Conservation (phyloP, 306 rosid species). For the Betula pendula region DNA sequence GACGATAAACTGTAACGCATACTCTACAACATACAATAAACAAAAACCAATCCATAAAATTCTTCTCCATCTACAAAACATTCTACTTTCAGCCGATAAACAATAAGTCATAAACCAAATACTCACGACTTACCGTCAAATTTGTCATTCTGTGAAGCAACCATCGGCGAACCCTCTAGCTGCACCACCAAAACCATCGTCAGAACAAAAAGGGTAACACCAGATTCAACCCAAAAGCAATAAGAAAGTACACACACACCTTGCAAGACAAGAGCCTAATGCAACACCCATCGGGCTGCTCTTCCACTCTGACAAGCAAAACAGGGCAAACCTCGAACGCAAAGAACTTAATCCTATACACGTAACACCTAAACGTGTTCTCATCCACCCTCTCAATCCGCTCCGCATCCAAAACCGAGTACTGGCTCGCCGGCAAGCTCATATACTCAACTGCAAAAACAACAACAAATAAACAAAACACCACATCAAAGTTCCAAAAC, state of each 20-base stretch:
- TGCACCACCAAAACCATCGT: constrained; percentile 34
- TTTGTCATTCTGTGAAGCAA: constrained; percentile 87
- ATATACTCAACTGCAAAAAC: constrained; percentile 69
- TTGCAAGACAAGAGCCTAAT: constrained; percentile 93
- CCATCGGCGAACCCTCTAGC: constrained; percentile 89
- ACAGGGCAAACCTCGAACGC: constrained; percentile 89
- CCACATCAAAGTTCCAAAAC: not conserved
- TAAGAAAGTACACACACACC: constrained; percentile 33
- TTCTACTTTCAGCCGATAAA: not conserved
- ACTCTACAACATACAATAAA: not conserved
- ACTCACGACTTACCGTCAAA: constrained; percentile 64
- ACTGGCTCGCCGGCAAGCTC: constrained; percentile 95
- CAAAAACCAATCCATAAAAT: not conserved
- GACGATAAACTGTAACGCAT: too few species aligned
- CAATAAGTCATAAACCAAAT: not conserved
- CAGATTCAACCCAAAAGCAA: not conserved
- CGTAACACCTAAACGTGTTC: constrained; percentile 82
- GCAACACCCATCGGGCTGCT: constrained; percentile 78
- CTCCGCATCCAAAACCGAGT: constrained; percentile 96
- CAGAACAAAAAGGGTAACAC: constrained; percentile 10
- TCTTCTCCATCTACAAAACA: not conserved
- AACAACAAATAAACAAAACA: constrained; percentile 1
- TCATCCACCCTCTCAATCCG: constrained; percentile 91
- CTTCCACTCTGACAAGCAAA: constrained; percentile 80
- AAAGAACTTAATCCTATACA: constrained; percentile 78